Conservation (phyloP, 345 rosid species). For the Eucalyptus polyanthemos region DNA sequence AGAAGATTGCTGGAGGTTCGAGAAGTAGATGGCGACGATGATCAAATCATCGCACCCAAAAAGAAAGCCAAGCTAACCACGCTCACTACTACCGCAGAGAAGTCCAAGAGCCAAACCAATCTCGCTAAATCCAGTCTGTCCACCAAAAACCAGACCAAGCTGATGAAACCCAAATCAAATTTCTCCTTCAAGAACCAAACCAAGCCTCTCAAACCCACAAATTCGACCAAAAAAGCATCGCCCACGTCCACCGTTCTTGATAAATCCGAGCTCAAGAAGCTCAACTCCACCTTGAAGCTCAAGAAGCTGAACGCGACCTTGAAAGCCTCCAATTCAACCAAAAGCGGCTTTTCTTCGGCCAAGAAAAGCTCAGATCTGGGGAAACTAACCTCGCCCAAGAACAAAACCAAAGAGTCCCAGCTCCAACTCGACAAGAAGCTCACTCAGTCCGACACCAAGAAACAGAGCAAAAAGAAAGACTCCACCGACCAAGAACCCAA, state of each 20-base stretch:
- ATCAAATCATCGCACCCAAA: slow-evolving; percentile 11
- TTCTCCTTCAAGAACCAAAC: slow-evolving; percentile 35
- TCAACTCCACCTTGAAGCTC: slow-evolving; percentile 23
- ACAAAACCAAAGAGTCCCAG: slow-evolving; percentile 26
- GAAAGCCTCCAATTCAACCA: slow-evolving; percentile 32
- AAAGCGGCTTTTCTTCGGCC: neutral
- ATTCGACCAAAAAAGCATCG: slow-evolving; percentile 15
- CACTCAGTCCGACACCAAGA: neutral
- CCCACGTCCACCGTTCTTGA: neutral
- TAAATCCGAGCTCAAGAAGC: slow-evolving; percentile 16
- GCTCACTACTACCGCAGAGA: neutral
- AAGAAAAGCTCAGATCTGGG: slow-evolving; percentile 33
- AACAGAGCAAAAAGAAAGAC: neutral
- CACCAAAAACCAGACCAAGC: slow-evolving; percentile 44
- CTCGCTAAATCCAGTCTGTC: slow-evolving; percentile 2
- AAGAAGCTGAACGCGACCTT: slow-evolving; percentile 24
- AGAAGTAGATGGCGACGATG: slow-evolving; percentile 13
- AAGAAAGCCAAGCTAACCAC: slow-evolving; percentile 16
- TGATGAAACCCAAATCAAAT: slow-evolving; percentile 3
- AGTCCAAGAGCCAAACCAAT: slow-evolving; percentile 45
- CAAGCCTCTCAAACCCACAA: slow-evolving; percentile 27
- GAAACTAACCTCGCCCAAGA: slow-evolving; percentile 30
- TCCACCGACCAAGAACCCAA: neutral
- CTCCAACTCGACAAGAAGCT: slow-evolving; percentile 12
- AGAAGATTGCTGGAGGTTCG: neutral